Evolutionary conservation across 805 yeast genomes (phyloP), one percentile per base, ranked within the genome.

Genomic region (Diddensiella transvaalensis): DNA sequence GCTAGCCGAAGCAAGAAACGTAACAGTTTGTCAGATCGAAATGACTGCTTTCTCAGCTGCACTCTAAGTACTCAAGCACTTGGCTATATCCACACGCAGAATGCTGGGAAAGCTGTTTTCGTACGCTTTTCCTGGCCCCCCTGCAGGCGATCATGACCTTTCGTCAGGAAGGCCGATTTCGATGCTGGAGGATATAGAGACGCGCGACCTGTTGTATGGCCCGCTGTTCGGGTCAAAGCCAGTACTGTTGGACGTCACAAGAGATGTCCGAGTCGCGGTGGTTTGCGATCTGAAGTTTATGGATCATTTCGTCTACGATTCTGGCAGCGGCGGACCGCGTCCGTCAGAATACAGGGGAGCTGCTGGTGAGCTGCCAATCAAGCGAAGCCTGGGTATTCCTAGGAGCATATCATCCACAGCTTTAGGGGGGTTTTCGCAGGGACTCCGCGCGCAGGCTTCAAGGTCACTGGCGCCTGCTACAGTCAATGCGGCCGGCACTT

Each of bases 191-290:
- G 61, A 58, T 38, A 46, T 50, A 15, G 58, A 57, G 38, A 57
- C 60, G 18, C 46, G 59, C 11, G 48, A 42, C 32, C 45, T 58
- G 40, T 49, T 58, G 26, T 58, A 58, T 41, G 61, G 61, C 6
- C 47, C 60, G 11, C 41, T 33, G 43, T 38, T 35, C 37, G 51
- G 22, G 22, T 43, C 42, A 40, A 22, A 13, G 40, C 40, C 18
- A 33, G n/a, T 46, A 35, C 32, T 32, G 17, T 38, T 54, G 3
- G 57, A 54, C 38, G 45, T 41, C 22, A 41, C 36, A 26, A 44
- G 48, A 10, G 59, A 57, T 43, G 44, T 56, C 19, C 48, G 61
- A 13, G 49, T 53, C 24, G 50, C 53, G 29, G 42, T 55, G 17
- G 23, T 57, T 15, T 40, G 50, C 35, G 60, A 58, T 30, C 22